Evolutionary conservation across 139 green algal species (phyloP), one percentile per base, ranked within the genome.

Genomic region (Volvox africanus): DNA sequence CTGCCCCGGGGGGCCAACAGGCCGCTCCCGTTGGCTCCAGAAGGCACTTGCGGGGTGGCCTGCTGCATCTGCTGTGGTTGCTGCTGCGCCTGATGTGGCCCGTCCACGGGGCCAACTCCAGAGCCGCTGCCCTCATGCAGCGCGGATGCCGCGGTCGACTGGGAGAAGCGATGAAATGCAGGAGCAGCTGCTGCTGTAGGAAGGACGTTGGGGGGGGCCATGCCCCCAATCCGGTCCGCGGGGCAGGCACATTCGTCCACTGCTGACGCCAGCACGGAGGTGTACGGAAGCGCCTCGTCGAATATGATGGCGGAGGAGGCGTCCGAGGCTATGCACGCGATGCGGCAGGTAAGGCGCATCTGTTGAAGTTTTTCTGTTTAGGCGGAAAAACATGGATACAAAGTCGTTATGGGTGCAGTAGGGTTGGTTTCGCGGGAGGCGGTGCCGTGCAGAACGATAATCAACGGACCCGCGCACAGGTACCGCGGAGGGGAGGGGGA

Each of bases 251-350:
- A 55, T 19, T 80, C 67, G 12, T 35, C 83, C 37, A 68, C 36
- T 9, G 26, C 67, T 17, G 83, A 89, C 1, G 67, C 65, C 67
- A 80, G 36, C 12, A 89, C 36, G 24, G 83, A 89, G 21, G 35
- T 37, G 83, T 68, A 80, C 36, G 37, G 69, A 69, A 82, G 16
- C 28, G 28, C 19, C 20, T 90, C 86, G 55, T 90, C 86, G 32
- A 90, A 90, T 33, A 90, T 84, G 32, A 90, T 90, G 73, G 86
- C 86, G 0, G 55, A 78, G 30, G 86, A 76, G 30, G 86, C 55
- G 86, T 90, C 86, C 2, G 73, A 77, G 32, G 86, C 44, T 22
- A 90, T 62, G 55, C 73, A 90, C 20, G 86, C 50, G 73, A 90
- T 69, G 75, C 86, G 86, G 75, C 86, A 90, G 0, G 86, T 85